phyloP scores from a whole-genome alignment of 805 yeast genomes.

The Yarrowia porcina region DNA sequence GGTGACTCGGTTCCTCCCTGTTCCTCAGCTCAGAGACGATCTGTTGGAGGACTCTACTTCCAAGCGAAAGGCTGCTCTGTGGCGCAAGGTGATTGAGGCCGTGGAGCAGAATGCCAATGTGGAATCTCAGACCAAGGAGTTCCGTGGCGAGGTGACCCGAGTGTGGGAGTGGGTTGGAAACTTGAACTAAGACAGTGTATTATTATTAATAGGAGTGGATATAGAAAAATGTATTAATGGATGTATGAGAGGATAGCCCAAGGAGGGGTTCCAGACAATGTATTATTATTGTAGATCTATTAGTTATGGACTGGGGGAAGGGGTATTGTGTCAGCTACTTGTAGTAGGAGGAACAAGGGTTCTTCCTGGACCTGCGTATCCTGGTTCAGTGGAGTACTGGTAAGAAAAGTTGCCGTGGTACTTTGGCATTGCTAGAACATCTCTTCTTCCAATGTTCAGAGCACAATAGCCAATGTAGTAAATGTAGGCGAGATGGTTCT shows the following conservation, averaged over 20 bases:
- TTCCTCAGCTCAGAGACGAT: constrained; percentile 20
- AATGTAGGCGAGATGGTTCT: constrained; percentile 1
- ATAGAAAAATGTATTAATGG: neutral
- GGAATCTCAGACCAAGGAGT: constrained; percentile 58
- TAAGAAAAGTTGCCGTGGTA: neutral
- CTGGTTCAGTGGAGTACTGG: neutral
- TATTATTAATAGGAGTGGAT: neutral
- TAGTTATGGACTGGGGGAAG: too few relatives aligned
- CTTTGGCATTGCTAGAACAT: neutral
- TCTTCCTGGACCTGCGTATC: neutral
- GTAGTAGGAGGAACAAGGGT: neutral
- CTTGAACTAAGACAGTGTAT: constrained; percentile 27
- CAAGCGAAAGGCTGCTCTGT: constrained; percentile 34
- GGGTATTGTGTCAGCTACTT: too few relatives aligned
- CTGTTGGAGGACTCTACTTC: neutral
- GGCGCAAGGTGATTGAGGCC: constrained; percentile 55
- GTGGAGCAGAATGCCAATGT: constrained; percentile 67
- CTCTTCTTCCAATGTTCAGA: neutral
- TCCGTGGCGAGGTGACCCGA: constrained; percentile 79
- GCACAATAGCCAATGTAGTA: constrained; percentile 22
- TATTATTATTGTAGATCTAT: too few relatives aligned
- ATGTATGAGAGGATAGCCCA: too few relatives aligned
- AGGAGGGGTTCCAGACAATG: too few relatives aligned
- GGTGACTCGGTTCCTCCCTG: constrained; percentile 12
- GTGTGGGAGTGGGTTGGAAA: constrained; percentile 81